phyloP scores from a whole-genome alignment of 305 asterid species.

The Striga hermonthica region DNA sequence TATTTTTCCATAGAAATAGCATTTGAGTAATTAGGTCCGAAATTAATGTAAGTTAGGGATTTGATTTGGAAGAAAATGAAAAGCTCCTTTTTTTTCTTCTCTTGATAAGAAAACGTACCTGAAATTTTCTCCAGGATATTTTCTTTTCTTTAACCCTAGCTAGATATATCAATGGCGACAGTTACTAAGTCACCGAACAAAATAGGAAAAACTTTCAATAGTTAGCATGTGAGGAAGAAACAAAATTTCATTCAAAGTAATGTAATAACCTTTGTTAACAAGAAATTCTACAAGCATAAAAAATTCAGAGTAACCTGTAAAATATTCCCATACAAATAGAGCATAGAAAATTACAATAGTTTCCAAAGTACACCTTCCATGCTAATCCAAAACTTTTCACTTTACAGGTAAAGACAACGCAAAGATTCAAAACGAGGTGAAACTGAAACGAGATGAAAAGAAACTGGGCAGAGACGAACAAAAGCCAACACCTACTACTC shows the following conservation, averaged over 20 bases:
- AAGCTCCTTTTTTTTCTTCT: background rate
- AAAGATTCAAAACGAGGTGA: background rate
- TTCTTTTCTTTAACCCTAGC: background rate
- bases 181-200: too few relatives aligned
- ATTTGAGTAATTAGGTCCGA: conserved; percentile 30
- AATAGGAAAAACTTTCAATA: too few relatives aligned
- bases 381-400: conserved; percentile 39
- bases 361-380: conserved; percentile 37
- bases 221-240: too few relatives aligned
- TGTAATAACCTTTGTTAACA: too few relatives aligned
- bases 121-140: conserved; percentile 34
- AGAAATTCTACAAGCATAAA: background rate
- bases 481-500: conserved; percentile 33
- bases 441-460: background rate
- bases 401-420: conserved; percentile 37
- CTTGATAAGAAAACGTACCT: conserved; percentile 29
- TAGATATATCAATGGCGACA: background rate
- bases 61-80: conserved; percentile 21
- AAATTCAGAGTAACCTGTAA: background rate
- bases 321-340: conserved; percentile 34
- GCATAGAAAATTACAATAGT: conserved; percentile 38
- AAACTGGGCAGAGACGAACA: conserved; percentile 16
- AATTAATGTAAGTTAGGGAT: conserved; percentile 30
- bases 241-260: too few relatives aligned
- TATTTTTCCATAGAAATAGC: conserved; percentile 19